Base-by-base conservation (phyloP, 169 alveolate genomes). In the Plasmodium blacklocki region DNA sequence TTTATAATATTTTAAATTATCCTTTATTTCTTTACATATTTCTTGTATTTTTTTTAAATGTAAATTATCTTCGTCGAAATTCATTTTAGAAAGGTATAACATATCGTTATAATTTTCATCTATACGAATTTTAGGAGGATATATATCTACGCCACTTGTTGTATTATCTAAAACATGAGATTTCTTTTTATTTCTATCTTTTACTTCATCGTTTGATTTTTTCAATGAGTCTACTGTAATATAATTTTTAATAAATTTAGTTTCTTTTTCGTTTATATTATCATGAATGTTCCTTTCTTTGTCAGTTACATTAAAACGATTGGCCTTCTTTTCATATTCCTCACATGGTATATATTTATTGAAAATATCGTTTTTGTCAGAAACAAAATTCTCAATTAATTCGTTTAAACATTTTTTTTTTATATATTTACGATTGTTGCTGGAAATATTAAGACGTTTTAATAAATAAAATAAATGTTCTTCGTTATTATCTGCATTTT, bases 1-100 rank as follows among this genome's bases (percentile, higher is more conserved):
- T 71, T 78, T 78, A 59, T 78, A 78, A 52, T 64, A 78, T 78
- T 78, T 78, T 66, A 78, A 78, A 59, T 59, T 50, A 58, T 78
- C 23, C 45, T 70, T 59, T 71, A 78, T 49, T 19, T 78, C 39
- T 21, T 67, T 78, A 45, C 78, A 49, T 29, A n/a, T 59, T 14
- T 66, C 39, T 78, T 50, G 71, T 43, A 78, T 78, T 78, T 78
- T 78, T 50, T 78, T 78, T 62, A 78, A 66, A 66, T 78, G 89
- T 7, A 78, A 23, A 58, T 68, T 21, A 18, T 78, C 80, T 23
- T 32, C 66, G 68, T 19, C 63, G 19, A 59, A 3, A 56, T 63
- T 71, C 54, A 64, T 78, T 56, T 47, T 78, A 6, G 89, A 66
- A 32, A 78, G 11, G 18, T 59, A 32, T 39, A 78, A 9, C 43